Base-by-base conservation (phyloP, 2,329 filamentous ascomycete genomes). In the Myriosclerotinia curreyana region DNA sequence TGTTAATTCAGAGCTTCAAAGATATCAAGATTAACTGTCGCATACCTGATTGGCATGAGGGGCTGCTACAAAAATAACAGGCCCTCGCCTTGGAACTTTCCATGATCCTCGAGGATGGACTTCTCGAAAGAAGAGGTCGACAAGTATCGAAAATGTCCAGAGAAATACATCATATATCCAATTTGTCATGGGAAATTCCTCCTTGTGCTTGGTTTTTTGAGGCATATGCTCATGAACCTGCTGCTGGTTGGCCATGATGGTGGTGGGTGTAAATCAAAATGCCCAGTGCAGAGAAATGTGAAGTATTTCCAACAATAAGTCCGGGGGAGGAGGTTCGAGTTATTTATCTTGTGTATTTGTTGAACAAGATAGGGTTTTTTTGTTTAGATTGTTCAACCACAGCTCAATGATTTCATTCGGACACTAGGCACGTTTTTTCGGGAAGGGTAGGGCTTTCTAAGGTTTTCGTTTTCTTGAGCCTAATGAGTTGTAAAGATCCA, bases 61-160 rank as follows among this genome's bases (percentile, higher is more conserved):
- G 62, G 94, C 95, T 52, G 93, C 95, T 70, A 99, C 95, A 73
- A 99, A 95, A 66, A 99, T 91, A 68, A 99, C 86, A 1, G 95
- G 93, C 0, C 93, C 95, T 68, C 86, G 84, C 72, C 89, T 87
- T 52, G 95, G 95, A 52, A 99, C 90, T 77, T 93, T 94, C 92
- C 95, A 99, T 68, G 93, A 91, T 70, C 92, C 92, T 69, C 95
- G 86, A 15, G 95, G 95, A 75, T 98, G 93, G 20, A 99, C 92
- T 78, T 99, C 95, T 71, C 95, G 89, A 81, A 99, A 99, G 85
- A 99, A 99, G 70, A 97, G 86, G 77, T 99, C 95, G 69, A 96
- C 87, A 60, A 98, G 82, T 68, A 98, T 85, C 50, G 88, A 90
- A 75, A 92, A 89, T 56, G 82, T 82, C 83, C 90, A 92, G 40